Evolutionary conservation across 2,329 filamentous ascomycete species (phyloP).

Genomic region (Ophiocordyceps camponoti-rufipedis): DNA sequence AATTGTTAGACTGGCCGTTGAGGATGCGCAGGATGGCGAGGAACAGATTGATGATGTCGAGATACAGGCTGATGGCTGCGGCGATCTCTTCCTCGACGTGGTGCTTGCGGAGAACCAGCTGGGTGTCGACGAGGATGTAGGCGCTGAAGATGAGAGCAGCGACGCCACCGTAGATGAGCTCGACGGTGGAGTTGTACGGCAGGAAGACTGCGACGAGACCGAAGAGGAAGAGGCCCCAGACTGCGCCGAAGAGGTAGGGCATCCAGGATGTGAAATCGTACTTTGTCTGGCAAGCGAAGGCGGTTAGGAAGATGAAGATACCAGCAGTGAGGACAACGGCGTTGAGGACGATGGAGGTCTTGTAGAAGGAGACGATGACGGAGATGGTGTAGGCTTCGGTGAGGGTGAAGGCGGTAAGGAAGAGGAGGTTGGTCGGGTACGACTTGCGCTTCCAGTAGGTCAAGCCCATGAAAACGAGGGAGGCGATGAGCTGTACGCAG

Average conservation of each 20-base stretch:
- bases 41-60: constrained; percentile 96
- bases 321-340: constrained; percentile 76
- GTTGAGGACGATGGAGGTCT: constrained; percentile 68
- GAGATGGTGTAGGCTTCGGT: constrained; percentile 88
- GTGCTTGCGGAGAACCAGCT: constrained; percentile 87
- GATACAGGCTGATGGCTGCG: constrained; percentile 82
- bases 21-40: constrained; percentile 86
- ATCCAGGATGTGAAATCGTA: constrained; percentile 98
- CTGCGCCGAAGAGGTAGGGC: constrained; percentile 77
- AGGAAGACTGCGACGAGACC: constrained; percentile 88
- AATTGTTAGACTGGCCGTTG: constrained; percentile 93
- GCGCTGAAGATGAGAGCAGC: constrained; percentile 78
- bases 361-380: constrained; percentile 83
- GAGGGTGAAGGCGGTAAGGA: constrained; percentile 76
- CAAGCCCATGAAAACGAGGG: constrained; percentile 67
- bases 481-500: constrained; percentile 45
- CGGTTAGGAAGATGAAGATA: constrained; percentile 60
- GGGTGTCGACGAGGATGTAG: constrained; percentile 93
- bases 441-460: constrained; percentile 94
- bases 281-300: constrained; percentile 92
- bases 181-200: constrained; percentile 60
- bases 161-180: constrained; percentile 71
- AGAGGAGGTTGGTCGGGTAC: constrained; percentile 86
- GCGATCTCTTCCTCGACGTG: constrained; percentile 98
- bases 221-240: constrained; percentile 85